Conservation (phyloP, 208 protist genomes). For the Wallacemonas sp. region DNA sequence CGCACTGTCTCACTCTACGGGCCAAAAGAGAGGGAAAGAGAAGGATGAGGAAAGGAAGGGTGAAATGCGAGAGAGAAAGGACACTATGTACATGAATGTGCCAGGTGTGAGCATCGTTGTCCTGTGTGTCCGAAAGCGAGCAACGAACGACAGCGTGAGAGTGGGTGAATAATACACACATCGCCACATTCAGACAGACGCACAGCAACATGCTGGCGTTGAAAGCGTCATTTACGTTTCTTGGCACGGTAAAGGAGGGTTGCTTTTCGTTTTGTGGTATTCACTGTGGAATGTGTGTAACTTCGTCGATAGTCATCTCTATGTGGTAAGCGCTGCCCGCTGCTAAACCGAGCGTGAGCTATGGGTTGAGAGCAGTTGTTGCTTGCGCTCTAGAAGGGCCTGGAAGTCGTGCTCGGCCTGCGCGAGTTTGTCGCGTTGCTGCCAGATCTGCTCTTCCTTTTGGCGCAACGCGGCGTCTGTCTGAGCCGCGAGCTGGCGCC, state of each 20-base stretch:
- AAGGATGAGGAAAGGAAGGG: neutral
- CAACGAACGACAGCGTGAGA: too few species aligned
- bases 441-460: constrained; percentile 62
- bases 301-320: too few species aligned
- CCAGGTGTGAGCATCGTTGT: too few species aligned
- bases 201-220: too few species aligned
- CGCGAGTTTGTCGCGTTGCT: constrained; percentile 42
- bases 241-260: too few species aligned
- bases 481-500: constrained; percentile 29
- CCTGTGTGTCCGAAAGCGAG: neutral
- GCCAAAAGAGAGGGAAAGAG: neutral
- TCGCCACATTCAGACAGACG: too few species aligned
- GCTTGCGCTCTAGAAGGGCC: constrained; percentile 38
- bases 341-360: neutral
- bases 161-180: too few species aligned
- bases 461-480: constrained; percentile 26
- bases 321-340: too few species aligned
- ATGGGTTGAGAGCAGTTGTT: constrained; percentile 19
- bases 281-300: too few species aligned
- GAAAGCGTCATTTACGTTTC: too few species aligned
- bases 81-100: neutral
- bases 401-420: constrained; percentile 54
- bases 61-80: neutral
- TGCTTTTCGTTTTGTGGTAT: too few species aligned
- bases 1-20: too few species aligned